Evolutionary conservation across 1,139 yeast genomes (phyloP), one percentile per base, ranked within the genome.

Genomic region (Diutina scorzettiae): DNA sequence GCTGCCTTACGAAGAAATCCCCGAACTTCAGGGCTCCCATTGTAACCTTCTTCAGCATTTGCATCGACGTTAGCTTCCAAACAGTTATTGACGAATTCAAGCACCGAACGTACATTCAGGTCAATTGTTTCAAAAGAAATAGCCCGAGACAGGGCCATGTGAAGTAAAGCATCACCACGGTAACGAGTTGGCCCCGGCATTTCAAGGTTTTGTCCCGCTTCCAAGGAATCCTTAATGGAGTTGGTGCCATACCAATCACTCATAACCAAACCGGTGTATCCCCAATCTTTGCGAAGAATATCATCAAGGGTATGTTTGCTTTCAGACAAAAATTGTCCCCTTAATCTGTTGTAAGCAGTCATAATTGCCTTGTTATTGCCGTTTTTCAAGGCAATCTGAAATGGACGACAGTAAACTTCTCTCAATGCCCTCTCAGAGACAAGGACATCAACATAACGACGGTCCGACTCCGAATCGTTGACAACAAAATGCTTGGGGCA

Each of bases 211-310:
- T 76, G 57, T n/a, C 81, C 81, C 32, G 74, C 74, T 43, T 69
- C 66, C 44, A 76, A 55, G 18, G 76, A 57, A 29, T 63, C 66
- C 44, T 63, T 65, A 31, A 62, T 61, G 24, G 77, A 63, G 51
- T 71, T 75, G n/a, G 70, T 67, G 43, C 82, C 83, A 53, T 54
- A 72, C 83, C 82, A 77, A 55, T 77, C 83, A 24, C 77, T 69
- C 76, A 77, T 74, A 31, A 69, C 57, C 45, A 70, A 57, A 21
- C 82, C 82, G 24, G 69, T 61, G 64, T 69, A 77, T 14, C 60
- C 57, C 79, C 80, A 77, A 53, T 77, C 82, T 4, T 62, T 53
- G 45, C 80, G 59, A 44, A 76, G 58, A 37, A 76, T 59, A 19
- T 69, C 67, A 19, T 63, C 56, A 28, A 76, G 51, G 36, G 75